Base-by-base conservation (phyloP, 441 rosid species). In the Aleurites moluccanus region DNA sequence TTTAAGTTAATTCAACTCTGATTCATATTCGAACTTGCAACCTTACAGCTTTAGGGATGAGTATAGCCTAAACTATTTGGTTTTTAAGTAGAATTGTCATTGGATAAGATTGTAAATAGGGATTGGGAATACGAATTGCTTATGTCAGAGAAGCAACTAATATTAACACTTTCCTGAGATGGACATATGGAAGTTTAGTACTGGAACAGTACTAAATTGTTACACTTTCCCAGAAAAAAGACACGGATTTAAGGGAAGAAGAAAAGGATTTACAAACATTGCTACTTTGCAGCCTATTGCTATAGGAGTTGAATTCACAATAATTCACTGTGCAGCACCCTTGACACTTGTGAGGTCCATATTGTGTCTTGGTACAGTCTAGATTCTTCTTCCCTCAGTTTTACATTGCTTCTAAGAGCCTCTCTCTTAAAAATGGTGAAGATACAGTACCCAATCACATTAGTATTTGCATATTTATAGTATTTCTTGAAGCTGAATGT, bases 291-390 rank as follows among this genome's bases (percentile, higher is more conserved):
- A 44, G 74, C 63, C 64, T 28, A 59, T 25, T 3, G 16, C 47
- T n/a, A 27, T 62, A 28, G 28, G 42, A 30, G 20, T 62, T 61
- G 75, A 72, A n/a, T 49, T 23, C 49, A 10, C 61, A 63, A 72
- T 49, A 49, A 40, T 72, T 61, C 20, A 47, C 33, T 61, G 75
- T 13, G 47, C 49, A 28, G 1, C 40, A 62, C 25, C 60, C 73
- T 40, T 59, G 18, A 28, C 13, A 61, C 68, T 72, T 27, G 8
- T 18, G 11, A 27, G 56, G 42, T 44, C 65, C 67, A 18, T 27
- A 38, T 13, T 45, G 64, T 30, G 4, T 55, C 25, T 14, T 53
- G 38, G 64, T 35, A 61, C 38, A 15, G n/a, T 28, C 35, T 30
- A 15, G 64, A 27, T 61, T 28, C 64, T 25, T 16, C 64, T 61